These are phyloP conservation scores for Chaetomiaceae sp. DNA, from an alignment of 2,329 filamentous ascomycete species.

Conservation along the genomic window DNA sequence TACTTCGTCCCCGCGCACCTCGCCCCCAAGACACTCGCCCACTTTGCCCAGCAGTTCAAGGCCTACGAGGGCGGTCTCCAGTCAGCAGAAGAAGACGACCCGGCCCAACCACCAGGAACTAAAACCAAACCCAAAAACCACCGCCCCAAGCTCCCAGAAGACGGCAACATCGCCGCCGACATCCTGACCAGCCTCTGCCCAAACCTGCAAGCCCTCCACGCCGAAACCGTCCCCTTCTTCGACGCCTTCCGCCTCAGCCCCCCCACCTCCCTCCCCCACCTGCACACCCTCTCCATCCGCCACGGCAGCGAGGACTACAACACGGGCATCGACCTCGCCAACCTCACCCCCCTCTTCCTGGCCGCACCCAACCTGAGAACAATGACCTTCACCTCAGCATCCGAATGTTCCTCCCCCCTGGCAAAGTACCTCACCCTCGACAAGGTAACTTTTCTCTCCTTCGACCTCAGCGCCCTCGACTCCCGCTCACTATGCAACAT, in stretches of 20 bases:
- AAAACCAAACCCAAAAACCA: no score
- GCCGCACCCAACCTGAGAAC: not conserved
- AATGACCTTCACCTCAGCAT: not conserved
- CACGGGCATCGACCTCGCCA: not conserved
- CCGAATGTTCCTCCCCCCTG: not conserved
- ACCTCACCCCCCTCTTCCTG: not conserved
- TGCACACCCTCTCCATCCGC: not conserved
- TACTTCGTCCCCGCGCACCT: not conserved
- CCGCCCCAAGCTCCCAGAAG: not conserved
- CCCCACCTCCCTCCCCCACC: not conserved
- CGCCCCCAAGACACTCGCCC: not conserved
- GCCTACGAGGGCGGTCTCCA: not conserved
- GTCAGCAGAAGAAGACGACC: not conserved
- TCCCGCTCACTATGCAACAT: not conserved
- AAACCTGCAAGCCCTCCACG: not conserved
- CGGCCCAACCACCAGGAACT: no score
- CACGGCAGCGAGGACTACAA: not conserved
- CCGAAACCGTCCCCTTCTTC: not conserved
- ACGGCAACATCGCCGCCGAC: not conserved
- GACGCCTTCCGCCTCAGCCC: not conserved
- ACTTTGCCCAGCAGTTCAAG: not conserved
- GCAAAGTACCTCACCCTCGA: not conserved
- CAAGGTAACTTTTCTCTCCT: not conserved
- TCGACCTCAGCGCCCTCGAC: not conserved
- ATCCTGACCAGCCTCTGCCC: constrained; percentile 9